Evolutionary conservation across 257 asterid species (phyloP), one percentile per base, ranked within the genome.

Genomic region (Fraxinus cuspidata): DNA sequence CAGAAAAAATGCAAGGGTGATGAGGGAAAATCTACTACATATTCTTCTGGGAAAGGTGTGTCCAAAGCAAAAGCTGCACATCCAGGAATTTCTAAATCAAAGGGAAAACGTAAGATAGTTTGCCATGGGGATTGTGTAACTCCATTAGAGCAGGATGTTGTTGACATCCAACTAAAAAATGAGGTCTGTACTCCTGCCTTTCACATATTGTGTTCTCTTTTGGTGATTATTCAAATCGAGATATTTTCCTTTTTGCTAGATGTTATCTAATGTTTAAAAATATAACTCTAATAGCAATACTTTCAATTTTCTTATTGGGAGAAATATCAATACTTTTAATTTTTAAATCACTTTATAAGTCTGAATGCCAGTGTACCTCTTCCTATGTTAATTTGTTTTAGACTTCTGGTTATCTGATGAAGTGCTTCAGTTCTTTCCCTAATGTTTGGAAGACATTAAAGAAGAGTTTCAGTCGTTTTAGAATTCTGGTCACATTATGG

Each of bases 151-250:
- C 56, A 78, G 82, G 81, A 78, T 81, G 75, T 67, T 79, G 81
- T 70, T 68, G 83, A 84, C 80, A 72, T 72, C 68, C 86, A 74
- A 69, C 87, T 80, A 63, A 90, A 87, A 81, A 90, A 88, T 80
- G 88, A 92, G 97, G 96, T 92, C 56, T 53, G 77, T 63, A 27
- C 58, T 71, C 70, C 56, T 79, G 42, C 23, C 79, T 73, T 78
- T 42, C 70, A 5, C 5, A 34, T 47, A 25, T 35, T 56, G 18
- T 74, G 66, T 69, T 66, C 31, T 74, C 77, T 79, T 74, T 60
- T 77, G 65, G 63, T 40, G 68, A 70, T 56, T 65, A 69, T 72
- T 47, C 32, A 74, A 58, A 27, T 44, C 7, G 37, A 28, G 64
- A 11, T 53, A 51, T 65, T 67, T 34, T 44, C 32, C 40, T 47